Evolutionary conservation across 2,329 filamentous ascomycete genomes (phyloP).

Genomic region (Fusarium piperis): DNA sequence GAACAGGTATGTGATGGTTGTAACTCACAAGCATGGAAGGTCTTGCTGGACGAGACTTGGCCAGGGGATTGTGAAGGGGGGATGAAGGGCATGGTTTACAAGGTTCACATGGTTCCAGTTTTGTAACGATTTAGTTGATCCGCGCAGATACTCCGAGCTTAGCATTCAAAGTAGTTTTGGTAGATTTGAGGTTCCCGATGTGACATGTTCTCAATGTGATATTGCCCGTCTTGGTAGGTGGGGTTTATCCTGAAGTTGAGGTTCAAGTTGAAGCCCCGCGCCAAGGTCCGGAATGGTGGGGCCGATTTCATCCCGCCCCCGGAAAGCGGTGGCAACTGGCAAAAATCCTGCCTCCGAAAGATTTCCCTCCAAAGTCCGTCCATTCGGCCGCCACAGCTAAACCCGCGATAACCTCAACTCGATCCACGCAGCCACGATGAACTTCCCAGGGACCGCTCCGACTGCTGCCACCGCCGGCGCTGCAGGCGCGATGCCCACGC

Average conservation of each 20-base stretch:
- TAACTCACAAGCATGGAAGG: constrained; percentile 1
- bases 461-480: constrained; percentile 22
- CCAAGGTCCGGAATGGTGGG: constrained; percentile 35
- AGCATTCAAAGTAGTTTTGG: background rate
- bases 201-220: background rate
- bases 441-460: constrained; percentile 48
- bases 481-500: constrained; percentile 33
- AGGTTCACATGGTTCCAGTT: constrained; percentile 3
- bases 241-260: background rate
- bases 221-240: background rate
- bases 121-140: constrained; percentile 3
- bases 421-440: constrained; percentile 52
- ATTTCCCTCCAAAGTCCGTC: constrained; percentile 26
- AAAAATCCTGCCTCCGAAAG: constrained; percentile 51
- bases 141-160: background rate
- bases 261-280: background rate
- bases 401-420: constrained; percentile 32
- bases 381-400: constrained; percentile 29
- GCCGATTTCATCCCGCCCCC: constrained; percentile 21
- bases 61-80: constrained; percentile 7
- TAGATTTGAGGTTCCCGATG: background rate
- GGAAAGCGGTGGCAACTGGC: constrained; percentile 50
- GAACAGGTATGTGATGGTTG: constrained; percentile 1
- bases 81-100: background rate
- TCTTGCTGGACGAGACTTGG: constrained; percentile 15